Base-by-base conservation (phyloP, 176 grass and related monocot genomes). In the Typha latifolia region DNA sequence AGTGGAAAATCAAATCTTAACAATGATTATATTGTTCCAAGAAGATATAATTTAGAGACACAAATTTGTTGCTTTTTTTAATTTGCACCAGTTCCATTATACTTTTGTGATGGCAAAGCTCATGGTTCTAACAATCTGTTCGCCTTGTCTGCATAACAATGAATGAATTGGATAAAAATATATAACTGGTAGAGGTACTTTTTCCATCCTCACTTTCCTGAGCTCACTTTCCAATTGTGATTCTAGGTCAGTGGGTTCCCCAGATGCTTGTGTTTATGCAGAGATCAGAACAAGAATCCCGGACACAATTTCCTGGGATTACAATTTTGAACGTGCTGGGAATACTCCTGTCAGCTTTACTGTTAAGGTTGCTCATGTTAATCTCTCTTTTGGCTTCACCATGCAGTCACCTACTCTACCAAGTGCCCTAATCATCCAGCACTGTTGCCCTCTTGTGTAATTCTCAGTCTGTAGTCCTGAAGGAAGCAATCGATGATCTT, bases 231-330 rank as follows among this genome's bases (percentile, higher is more conserved):
- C n/a, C 22, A 48, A 15, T 61, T 59, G 16, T 48, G 4, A 43
- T 24, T 32, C 24, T 71, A 97, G 93, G 49, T 92, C 85, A 5
- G 83, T 97, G 71, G 93, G 79, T 21, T 97, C 86, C 14, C 65
- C 74, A 51, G 89, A 93, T 78, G 76, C 81, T 75, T 99, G 94
- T 47, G 64, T 90, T 29, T 90, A 93, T 74, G 86, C 94, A 57
- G 89, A 93, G 80, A 99, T 99, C 74, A 93, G 89, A 85, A 99
- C 95, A 20, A 99, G 89, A 85, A 94, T 99, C 72, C 95, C 95
- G 19, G 95, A 99, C 61, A 87, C 89, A 51, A 24, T 93, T 55
- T 71, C 95, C 3, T 87, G 95, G 89, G 89, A 90, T 69, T 99
- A 81, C 76, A 69, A 93, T 81, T 99, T 85, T 85, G 86, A 93